Evolutionary conservation across 2,329 filamentous ascomycete species (phyloP).

Genomic region (Aciculosporium take): DNA sequence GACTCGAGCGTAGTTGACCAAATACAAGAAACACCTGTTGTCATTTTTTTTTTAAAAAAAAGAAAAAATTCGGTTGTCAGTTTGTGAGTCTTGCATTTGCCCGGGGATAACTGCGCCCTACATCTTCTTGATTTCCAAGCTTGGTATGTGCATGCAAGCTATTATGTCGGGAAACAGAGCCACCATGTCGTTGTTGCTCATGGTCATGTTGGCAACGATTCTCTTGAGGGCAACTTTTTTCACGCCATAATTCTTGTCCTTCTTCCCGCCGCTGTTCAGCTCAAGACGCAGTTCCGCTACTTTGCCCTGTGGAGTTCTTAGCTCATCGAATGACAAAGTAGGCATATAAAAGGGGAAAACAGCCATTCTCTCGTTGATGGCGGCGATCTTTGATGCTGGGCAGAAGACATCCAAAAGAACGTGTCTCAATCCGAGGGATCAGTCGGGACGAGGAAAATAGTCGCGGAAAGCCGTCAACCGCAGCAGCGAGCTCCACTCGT

Average conservation of each 20-base stretch:
- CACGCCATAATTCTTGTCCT: constrained; percentile 87
- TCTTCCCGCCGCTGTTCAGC: constrained; percentile 86
- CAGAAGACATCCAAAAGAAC: not conserved
- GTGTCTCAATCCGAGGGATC: not conserved
- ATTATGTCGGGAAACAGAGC: constrained; percentile 92
- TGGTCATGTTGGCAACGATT: constrained; percentile 99
- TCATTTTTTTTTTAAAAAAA: too few species aligned
- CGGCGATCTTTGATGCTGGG: not conserved
- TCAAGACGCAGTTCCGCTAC: constrained; percentile 92
- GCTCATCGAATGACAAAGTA: constrained; percentile 29
- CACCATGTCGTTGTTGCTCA: constrained; percentile 99
- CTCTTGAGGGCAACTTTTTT: constrained; percentile 99
- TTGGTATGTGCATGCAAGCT: constrained; percentile 85
- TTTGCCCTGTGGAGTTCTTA: constrained; percentile 73
- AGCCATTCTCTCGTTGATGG: constrained; percentile 12
- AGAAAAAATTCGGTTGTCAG: too few species aligned
- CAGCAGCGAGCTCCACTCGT: not conserved
- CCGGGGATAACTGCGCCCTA: constrained; percentile 24
- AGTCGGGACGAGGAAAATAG: not conserved
- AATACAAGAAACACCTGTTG: constrained; percentile 83
- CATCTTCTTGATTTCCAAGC: constrained; percentile 99
- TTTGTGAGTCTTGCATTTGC: not conserved
- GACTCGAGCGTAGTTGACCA: constrained; percentile 93
- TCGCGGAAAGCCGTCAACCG: not conserved
- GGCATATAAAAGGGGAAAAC: constrained; percentile 43